Percentiles rank a stretch among this genome's conserved stretches.
These are phyloP conservation scores for Rhizophagus prolifer DNA, from an alignment of 192 early-diverging fungal genomes.

Conservation along the genomic window DNA sequence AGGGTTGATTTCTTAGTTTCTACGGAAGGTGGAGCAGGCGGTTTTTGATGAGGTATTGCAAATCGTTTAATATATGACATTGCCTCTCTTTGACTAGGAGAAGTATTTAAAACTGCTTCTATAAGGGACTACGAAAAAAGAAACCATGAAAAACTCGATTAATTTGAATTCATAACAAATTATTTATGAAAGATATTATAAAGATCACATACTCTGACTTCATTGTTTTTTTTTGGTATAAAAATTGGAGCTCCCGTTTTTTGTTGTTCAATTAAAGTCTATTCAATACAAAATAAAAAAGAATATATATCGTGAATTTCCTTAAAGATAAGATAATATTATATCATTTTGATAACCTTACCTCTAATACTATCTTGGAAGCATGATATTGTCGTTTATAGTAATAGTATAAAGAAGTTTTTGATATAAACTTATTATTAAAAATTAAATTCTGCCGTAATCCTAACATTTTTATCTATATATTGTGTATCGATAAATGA, in stretches of 20 bases:
- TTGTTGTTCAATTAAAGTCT: background rate
- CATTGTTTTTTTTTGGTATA: background rate
- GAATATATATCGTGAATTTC: background rate
- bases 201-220: background rate
- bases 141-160: background rate
- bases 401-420: background rate
- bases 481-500: background rate
- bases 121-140: conserved; percentile 52
- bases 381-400: background rate
- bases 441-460: background rate
- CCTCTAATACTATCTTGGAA: background rate
- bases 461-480: background rate
- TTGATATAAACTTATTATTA: background rate
- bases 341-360: background rate
- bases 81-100: conserved; percentile 63
- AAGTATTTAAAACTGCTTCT: conserved; percentile 57
- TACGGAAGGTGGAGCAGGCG: background rate
- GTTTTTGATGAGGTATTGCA: conserved; percentile 8
- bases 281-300: background rate
- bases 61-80: conserved; percentile 62
- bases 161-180: background rate
- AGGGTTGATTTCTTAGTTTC: background rate
- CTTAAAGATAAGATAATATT: background rate
- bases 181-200: background rate
- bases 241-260: background rate